Percentiles rank a stretch among this genome's conserved stretches.
Evolutionary conservation across 1,284 basidiomycete species (phyloP).

Genomic region (Apiotrichum veenhuisii): DNA sequence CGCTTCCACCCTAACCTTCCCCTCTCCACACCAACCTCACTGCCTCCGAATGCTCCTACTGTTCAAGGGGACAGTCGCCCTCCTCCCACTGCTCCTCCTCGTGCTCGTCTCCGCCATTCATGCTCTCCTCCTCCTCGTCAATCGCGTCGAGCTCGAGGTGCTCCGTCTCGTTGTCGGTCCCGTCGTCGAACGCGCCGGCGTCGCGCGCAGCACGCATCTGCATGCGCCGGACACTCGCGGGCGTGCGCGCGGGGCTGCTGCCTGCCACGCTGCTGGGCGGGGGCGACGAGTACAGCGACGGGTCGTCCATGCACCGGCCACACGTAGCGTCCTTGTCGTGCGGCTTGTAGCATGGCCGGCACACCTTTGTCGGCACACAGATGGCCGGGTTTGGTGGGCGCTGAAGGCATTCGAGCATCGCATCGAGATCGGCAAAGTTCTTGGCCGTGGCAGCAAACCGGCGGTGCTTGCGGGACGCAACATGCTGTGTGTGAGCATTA

Average conservation of each 20-base stretch:
- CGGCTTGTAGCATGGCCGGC: constrained; percentile 21
- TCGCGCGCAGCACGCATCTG: neutral
- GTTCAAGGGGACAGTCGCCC: neutral
- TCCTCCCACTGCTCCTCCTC: neutral
- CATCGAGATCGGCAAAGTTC: constrained; percentile 81
- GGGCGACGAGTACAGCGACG: constrained; percentile 12
- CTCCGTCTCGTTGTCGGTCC: neutral
- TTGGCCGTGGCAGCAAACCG: constrained; percentile 76
- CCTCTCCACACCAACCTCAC: no score
- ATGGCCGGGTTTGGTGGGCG: constrained; percentile 56
- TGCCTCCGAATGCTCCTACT: no score
- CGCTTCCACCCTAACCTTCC: no score
- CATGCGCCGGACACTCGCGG: neutral
- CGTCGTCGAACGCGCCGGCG: neutral
- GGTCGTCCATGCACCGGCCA: constrained; percentile 20
- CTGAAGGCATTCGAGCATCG: constrained; percentile 67
- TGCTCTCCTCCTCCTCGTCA: neutral
- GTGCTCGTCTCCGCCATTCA: neutral
- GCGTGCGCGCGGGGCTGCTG: neutral
- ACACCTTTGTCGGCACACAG: constrained; percentile 18
- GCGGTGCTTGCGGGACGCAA: constrained; percentile 69
- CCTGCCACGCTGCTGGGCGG: constrained; percentile 8
- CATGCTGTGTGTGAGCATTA: constrained; percentile 59
- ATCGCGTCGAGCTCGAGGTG: neutral
- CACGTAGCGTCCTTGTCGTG: constrained; percentile 23